A percentile compares a stretch with the other conserved stretches of the same genome.
Evolutionary conservation across 352 stramenopile genomes (phyloP).

Genomic region (Phytophthora cryptogea): DNA sequence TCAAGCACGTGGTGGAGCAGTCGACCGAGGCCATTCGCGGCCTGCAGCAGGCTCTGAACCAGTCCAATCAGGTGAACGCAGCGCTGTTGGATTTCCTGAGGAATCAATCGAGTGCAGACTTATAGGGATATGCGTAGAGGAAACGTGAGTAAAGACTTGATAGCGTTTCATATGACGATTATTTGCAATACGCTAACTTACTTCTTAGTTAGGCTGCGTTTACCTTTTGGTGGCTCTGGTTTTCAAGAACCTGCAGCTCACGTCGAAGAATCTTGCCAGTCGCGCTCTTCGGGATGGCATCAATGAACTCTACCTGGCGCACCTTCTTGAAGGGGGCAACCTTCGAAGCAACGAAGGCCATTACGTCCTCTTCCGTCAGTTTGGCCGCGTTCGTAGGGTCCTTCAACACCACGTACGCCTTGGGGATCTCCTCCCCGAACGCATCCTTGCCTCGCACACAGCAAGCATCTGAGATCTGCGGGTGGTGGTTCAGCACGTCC

Average conservation of each 20-base stretch:
- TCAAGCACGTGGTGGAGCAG: constrained; percentile 35
- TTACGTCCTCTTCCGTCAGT: constrained; percentile 71
- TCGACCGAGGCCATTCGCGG: constrained; percentile 31
- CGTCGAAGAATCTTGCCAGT: constrained; percentile 92
- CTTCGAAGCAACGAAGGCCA: constrained; percentile 81
- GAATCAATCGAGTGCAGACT: constrained; percentile 13
- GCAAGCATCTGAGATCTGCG: constrained; percentile 77
- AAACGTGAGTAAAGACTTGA: no score
- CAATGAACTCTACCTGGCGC: constrained; percentile 84
- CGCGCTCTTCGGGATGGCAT: constrained; percentile 85
- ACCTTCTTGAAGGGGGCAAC: constrained; percentile 91
- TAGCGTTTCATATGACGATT: constrained; percentile 9
- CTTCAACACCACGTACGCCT: constrained; percentile 90
- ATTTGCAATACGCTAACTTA: constrained; percentile 7
- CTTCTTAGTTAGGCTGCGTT: constrained; percentile 14
- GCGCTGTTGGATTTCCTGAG: constrained; percentile 31
- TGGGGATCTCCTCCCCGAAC: constrained; percentile 85
- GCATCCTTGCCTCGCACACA: constrained; percentile 67
- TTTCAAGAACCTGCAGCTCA: constrained; percentile 63
- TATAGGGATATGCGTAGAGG: neutral
- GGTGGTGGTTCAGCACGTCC: constrained; percentile 86
- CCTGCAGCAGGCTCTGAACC: constrained; percentile 24
- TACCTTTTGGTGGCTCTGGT: constrained; percentile 31
- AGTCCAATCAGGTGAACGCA: constrained; percentile 37
- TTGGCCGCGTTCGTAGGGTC: constrained; percentile 32